A percentile compares a stretch with the other conserved stretches of the same genome.
Conservation (phyloP, 257 asterid species). For the Ilex asprella region DNA sequence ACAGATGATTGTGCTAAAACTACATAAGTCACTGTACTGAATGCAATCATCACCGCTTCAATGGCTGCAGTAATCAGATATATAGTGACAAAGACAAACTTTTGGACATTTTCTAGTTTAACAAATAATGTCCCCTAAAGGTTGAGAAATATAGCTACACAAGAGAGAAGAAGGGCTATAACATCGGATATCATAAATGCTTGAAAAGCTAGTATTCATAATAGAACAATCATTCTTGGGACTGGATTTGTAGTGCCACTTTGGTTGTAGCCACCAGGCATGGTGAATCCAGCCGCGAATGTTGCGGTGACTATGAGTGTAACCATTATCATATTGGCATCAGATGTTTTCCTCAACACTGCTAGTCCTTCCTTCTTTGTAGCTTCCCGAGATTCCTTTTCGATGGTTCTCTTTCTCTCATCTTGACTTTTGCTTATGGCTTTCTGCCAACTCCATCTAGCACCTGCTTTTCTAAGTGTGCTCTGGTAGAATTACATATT, state of each 20-base stretch:
- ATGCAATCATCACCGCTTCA: too few species aligned
- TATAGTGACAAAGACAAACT: too few species aligned
- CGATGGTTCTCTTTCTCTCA: background rate
- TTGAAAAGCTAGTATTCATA: background rate
- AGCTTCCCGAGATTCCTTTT: background rate
- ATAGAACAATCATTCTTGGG: background rate
- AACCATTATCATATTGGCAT: background rate
- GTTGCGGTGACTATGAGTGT: background rate
- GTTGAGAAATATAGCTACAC: background rate
- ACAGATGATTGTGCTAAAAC: too few species aligned
- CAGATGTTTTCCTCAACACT: background rate
- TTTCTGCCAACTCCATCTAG: too few species aligned
- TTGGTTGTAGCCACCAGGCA: background rate
- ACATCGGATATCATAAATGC: background rate
- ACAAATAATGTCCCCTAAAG: background rate
- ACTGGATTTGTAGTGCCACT: background rate
- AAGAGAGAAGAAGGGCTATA: background rate
- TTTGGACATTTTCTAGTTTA: too few species aligned
- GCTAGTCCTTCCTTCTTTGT: background rate
- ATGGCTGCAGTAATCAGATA: too few species aligned
- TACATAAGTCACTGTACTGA: too few species aligned
- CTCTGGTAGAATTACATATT: too few species aligned
- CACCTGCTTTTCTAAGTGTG: too few species aligned
- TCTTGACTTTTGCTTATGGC: too few species aligned
- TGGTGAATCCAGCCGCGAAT: slow-evolving; percentile 3